Percentiles rank a stretch among this genome's conserved stretches.
phyloP scores from a whole-genome alignment of 2,329 filamentous ascomycete species.

The Penicillium palitans region DNA sequence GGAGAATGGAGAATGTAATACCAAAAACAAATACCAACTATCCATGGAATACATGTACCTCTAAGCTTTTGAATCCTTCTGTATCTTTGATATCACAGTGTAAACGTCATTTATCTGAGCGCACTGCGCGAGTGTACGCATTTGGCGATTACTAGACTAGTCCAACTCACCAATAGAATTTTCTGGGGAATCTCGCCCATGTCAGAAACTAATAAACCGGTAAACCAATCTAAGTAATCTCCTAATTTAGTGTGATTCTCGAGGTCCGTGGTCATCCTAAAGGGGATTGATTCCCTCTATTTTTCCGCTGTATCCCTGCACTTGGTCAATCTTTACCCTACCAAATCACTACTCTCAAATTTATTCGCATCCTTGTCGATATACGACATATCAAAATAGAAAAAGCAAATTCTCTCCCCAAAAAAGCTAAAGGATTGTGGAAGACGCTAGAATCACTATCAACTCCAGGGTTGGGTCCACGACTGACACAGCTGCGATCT shows the following conservation, averaged over 20 bases:
- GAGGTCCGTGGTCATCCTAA: conserved; percentile 1
- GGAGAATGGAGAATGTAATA: neutral
- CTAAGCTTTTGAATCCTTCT: too few relatives aligned
- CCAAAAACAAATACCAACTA: neutral
- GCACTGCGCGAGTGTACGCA: neutral
- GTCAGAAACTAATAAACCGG: neutral
- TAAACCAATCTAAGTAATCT: neutral
- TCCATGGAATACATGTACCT: too few relatives aligned
- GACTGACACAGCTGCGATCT: conserved; percentile 10
- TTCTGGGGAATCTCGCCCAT: neutral
- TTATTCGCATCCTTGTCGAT: neutral
- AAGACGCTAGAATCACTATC: conserved; percentile 10
- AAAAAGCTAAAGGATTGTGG: neutral
- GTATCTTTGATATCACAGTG: neutral
- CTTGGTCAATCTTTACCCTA: neutral
- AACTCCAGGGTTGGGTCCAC: neutral
- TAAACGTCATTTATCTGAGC: conserved; percentile 7
- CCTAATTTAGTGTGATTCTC: neutral
- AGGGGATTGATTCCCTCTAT: neutral
- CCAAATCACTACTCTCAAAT: neutral
- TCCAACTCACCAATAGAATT: neutral
- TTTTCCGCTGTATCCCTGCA: neutral
- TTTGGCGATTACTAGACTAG: neutral
- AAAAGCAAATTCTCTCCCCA: neutral
- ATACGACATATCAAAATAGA: neutral